Conservation (phyloP, 169 alveolate species). For the Plasmodium coatneyi region DNA sequence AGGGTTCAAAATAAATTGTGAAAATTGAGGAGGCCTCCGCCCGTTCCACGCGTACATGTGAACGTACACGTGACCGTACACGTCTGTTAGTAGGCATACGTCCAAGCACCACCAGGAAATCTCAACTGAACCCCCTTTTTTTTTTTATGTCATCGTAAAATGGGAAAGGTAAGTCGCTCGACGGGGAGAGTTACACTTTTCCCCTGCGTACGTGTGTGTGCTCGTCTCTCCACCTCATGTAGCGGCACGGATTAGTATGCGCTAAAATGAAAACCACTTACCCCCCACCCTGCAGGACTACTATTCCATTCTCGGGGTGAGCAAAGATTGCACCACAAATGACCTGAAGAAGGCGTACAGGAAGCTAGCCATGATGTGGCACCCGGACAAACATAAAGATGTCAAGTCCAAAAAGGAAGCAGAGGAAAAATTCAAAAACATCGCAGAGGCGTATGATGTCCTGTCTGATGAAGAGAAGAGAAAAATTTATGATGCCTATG, state of each 20-base stretch:
- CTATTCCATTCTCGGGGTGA: constrained; percentile 84
- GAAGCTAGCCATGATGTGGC: constrained; percentile 93
- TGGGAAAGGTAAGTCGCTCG: neutral
- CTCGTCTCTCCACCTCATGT: neutral
- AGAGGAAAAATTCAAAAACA: constrained; percentile 92
- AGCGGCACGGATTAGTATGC: neutral
- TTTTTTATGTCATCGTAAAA: neutral
- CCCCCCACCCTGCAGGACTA: constrained; percentile 71
- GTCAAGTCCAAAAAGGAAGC: constrained; percentile 82
- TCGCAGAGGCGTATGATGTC: constrained; percentile 96
- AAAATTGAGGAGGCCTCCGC: neutral
- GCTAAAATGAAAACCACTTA: neutral
- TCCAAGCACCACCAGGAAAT: neutral
- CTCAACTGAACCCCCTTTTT: neutral
- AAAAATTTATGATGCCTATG: constrained; percentile 95
- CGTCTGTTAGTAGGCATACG: neutral
- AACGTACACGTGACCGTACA: neutral
- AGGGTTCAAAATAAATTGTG: neutral
- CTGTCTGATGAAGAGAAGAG: constrained; percentile 95
- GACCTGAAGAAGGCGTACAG: constrained; percentile 94
- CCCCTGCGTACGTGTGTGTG: neutral
- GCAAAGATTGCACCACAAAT: constrained; percentile 83
- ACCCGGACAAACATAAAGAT: constrained; percentile 97
- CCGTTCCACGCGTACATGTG: neutral
- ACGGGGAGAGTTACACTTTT: neutral